phyloP scores from a whole-genome alignment of 768 basidiomycete species.

The Chalciporus sphaerocephalus region DNA sequence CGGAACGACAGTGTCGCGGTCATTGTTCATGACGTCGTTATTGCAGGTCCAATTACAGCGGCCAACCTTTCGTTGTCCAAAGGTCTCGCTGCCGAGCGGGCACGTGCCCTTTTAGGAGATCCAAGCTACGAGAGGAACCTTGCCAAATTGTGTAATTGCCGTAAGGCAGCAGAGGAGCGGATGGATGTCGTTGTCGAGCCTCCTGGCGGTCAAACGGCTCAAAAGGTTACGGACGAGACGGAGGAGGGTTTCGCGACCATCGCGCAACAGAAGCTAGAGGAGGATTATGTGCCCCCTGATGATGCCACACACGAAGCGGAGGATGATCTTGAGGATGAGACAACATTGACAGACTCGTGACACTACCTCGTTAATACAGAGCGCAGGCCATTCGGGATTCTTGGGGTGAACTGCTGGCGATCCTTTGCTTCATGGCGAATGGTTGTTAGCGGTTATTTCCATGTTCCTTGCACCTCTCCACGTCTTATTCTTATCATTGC shows the following conservation, averaged over 20 bases:
- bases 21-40: conserved; percentile 50
- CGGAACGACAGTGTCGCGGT: conserved; percentile 52
- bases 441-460: conserved; percentile 32
- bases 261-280: conserved; percentile 32
- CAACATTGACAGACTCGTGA: neutral
- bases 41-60: conserved; percentile 61
- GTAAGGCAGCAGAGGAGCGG: conserved; percentile 14
- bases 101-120: conserved; percentile 50
- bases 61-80: conserved; percentile 58
- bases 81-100: conserved; percentile 62
- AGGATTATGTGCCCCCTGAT: conserved; percentile 16
- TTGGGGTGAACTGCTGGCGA: conserved; percentile 32
- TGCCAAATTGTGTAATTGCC: conserved; percentile 40
- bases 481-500: neutral
- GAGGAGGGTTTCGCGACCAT: conserved; percentile 47
- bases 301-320: conserved; percentile 17
- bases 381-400: conserved; percentile 14
- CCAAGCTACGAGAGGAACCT: conserved; percentile 43
- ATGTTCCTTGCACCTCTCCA: conserved; percentile 13
- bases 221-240: conserved; percentile 40
- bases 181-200: conserved; percentile 14
- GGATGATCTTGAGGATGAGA: conserved; percentile 19
- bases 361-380: neutral
- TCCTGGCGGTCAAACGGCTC: conserved; percentile 16
- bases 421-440: conserved; percentile 29